Base-by-base conservation (phyloP, 768 basidiomycete species). In the Saitozyma podzolica region DNA sequence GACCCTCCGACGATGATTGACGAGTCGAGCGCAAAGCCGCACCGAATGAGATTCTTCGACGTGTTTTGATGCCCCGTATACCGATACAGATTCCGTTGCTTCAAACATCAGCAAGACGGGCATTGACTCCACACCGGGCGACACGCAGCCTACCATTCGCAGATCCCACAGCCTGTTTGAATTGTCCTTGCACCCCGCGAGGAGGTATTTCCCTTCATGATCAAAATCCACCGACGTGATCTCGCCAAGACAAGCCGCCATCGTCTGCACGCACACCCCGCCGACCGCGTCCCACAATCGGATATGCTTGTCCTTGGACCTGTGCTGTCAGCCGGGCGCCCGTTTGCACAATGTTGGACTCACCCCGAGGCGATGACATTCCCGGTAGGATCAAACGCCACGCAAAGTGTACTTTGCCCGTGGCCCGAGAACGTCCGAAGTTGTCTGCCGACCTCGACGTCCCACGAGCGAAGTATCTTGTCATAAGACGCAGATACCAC, bases 1-100 rank as follows among this genome's bases (percentile, higher is more conserved):
- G 75, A 77, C 13, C 78, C 78, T n/a, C 68, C 62, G 14, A 79
- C 55, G 41, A 79, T 50, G 48, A 77, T 60, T 13, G 66, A 66
- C 8, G 57, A 62, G 37, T 58, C 48, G 9, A 56, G 58, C 0
- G 70, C 71, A 54, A 79, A 79, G 17, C 64, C 62, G 13, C 73
- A 71, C 9, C 78, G 66, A 37, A 79, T 69, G 19, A 78, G 72
- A 70, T 75, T 79, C 56, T 77, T 74, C 13, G 78, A 76, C 0
- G 77, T 78, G 60, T 79, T 79, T 56, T 77, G 76, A 54, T 78
- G 78, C 6, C 75, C 74, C 9, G 71, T 76, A 59, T 75, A 79
- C 8, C 77, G 66, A 42, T 70, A 72, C 0, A 79, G 61, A 29
- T 72, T 74, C 4, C 70, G 68, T 63, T 75, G 75, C 75, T 75